phyloP scores from a whole-genome alignment of 306 rosid genomes.

The Cyclanthera cordifolia region DNA sequence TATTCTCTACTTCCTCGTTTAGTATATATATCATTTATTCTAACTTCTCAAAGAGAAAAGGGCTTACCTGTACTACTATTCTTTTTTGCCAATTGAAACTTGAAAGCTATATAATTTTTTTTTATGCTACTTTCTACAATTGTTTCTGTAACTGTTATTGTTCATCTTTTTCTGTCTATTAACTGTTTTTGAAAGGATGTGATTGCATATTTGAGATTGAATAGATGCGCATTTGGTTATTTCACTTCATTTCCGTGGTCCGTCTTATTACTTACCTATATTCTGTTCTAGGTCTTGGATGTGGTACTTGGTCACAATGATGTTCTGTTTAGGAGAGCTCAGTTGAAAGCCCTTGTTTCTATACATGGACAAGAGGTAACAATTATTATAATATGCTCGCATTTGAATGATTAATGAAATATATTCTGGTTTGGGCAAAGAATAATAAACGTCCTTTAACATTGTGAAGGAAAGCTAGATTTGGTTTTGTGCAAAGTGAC shows the following conservation, averaged over 20 bases:
- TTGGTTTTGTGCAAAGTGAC: neutral
- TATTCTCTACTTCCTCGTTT: neutral
- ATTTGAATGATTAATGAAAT: neutral
- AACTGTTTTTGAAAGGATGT: neutral
- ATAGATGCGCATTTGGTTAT: neutral
- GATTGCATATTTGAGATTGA: neutral
- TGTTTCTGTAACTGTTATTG: neutral
- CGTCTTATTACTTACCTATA: neutral
- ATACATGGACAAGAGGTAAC: constrained; percentile 39
- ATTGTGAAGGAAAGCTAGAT: neutral
- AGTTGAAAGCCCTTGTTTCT: constrained; percentile 40
- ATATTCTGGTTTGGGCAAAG: neutral
- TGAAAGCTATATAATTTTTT: neutral
- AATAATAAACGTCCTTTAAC: neutral
- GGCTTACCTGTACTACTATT: neutral
- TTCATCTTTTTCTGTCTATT: neutral
- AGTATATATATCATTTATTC: neutral
- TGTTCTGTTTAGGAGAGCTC: constrained; percentile 40
- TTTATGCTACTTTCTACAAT: neutral
- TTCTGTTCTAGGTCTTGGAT: constrained; percentile 60
- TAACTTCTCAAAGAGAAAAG: neutral
- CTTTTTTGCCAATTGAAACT: neutral
- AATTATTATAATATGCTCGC: neutral
- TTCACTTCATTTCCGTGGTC: neutral
- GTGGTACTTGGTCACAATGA: constrained; percentile 57